These are phyloP conservation scores for Suhomyces choctaworum DNA, from an alignment of 1,139 yeast genomes.

Conservation along the genomic window DNA sequence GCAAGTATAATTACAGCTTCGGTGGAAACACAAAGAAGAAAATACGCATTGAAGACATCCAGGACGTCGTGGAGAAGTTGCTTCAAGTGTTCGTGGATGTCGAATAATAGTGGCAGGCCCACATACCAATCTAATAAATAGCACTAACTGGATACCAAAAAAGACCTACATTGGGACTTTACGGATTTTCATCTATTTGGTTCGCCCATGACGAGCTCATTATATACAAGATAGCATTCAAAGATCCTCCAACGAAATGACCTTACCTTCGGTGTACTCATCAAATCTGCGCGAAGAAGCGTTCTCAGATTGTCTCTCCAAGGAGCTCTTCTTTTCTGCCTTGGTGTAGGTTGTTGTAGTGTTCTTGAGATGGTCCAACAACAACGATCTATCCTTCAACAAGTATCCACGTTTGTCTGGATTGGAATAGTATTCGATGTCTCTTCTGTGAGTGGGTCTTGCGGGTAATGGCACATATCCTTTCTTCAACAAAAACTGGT, in stretches of 20 bases:
- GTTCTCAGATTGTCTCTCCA: slow-evolving; percentile 31
- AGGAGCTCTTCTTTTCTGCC: slow-evolving; percentile 26
- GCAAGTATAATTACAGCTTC: slow-evolving; percentile 37
- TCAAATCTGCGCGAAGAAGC: slow-evolving; percentile 30
- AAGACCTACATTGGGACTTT: too few species aligned
- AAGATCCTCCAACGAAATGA: slow-evolving; percentile 12
- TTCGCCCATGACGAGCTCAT: not conserved
- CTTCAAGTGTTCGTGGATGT: slow-evolving; percentile 38
- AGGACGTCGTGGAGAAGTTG: slow-evolving; percentile 39
- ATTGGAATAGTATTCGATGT: slow-evolving; percentile 74
- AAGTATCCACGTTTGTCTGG: slow-evolving; percentile 77
- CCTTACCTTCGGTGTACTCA: slow-evolving; percentile 18
- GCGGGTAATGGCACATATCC: slow-evolving; percentile 86
- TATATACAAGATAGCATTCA: slow-evolving; percentile 9
- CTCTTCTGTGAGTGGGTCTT: slow-evolving; percentile 81
- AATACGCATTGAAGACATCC: slow-evolving; percentile 29
- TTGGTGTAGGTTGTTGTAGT: slow-evolving; percentile 16
- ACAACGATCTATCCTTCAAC: slow-evolving; percentile 38
- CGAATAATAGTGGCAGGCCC: too few species aligned
- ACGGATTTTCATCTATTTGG: not conserved
- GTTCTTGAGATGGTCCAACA: slow-evolving; percentile 38
- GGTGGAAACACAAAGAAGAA: slow-evolving; percentile 9
- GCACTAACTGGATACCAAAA: too few species aligned
- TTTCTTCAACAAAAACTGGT: slow-evolving; percentile 60
- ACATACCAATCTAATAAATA: too few species aligned